phyloP scores from a whole-genome alignment of 2,329 filamentous ascomycete genomes.

The Colletotrichum spinosum region DNA sequence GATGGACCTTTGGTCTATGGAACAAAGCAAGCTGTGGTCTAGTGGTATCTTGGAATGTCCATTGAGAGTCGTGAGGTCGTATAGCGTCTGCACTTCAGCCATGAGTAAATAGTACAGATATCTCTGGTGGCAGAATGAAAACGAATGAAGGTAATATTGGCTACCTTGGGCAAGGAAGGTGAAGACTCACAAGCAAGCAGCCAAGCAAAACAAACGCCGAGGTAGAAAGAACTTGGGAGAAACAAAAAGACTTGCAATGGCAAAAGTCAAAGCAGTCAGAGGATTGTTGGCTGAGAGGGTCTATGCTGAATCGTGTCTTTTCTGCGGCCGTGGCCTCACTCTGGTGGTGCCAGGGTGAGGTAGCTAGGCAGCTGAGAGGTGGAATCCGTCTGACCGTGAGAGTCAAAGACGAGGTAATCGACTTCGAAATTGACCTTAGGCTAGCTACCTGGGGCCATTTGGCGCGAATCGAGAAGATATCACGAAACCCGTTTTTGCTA shows the following conservation, averaged over 20 bases:
- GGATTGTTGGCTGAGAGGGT: constrained; percentile 17
- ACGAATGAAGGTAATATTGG: not conserved
- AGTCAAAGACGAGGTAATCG: constrained; percentile 13
- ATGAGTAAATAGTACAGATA: constrained; percentile 13
- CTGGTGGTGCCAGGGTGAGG: not conserved
- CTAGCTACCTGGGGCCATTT: not conserved
- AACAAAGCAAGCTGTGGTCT: constrained; percentile 40
- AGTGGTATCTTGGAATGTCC: constrained; percentile 51
- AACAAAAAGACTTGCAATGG: constrained; percentile 11
- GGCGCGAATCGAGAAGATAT: constrained; percentile 15
- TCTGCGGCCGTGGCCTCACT: constrained; percentile 17
- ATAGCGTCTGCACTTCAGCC: constrained; percentile 34
- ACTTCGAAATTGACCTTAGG: constrained; percentile 13
- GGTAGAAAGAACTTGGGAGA: constrained; percentile 24
- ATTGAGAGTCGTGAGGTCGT: constrained; percentile 49
- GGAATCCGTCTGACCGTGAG: constrained; percentile 18
- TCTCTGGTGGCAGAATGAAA: not conserved
- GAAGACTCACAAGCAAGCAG: constrained; percentile 32
- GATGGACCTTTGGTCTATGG: constrained; percentile 7
- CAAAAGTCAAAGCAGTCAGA: constrained; percentile 25
- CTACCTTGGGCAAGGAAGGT: constrained; percentile 6
- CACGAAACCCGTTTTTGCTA: constrained; percentile 24
- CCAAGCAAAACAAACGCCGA: constrained; percentile 36
- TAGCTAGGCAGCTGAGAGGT: not conserved
- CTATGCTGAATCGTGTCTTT: not conserved